Evolutionary conservation across 345 rosid genomes (phyloP).

Genomic region (Dimocarpus longan): DNA sequence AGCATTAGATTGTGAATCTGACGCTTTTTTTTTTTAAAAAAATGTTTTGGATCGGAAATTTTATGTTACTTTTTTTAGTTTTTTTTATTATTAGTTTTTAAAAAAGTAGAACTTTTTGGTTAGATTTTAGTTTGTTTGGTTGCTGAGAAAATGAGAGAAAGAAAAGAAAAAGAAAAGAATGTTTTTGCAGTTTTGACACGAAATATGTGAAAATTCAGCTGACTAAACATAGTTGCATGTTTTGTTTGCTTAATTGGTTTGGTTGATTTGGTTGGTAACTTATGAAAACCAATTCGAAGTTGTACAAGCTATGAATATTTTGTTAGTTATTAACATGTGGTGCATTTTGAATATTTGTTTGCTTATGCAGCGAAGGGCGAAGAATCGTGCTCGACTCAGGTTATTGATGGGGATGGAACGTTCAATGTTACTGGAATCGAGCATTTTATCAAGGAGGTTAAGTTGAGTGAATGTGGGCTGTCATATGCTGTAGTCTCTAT

Average conservation of each 20-base stretch:
- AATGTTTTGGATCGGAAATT: conserved; percentile 19
- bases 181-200: background rate
- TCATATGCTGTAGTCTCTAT: conserved; percentile 95
- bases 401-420: conserved; percentile 88
- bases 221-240: conserved; percentile 5
- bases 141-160: conserved; percentile 23
- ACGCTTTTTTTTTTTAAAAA: background rate
- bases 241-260: conserved; percentile 1
- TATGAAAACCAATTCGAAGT: conserved; percentile 6
- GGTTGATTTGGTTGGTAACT: background rate
- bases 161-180: background rate
- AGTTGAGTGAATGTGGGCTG: conserved; percentile 79
- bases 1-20: conserved; percentile 2
- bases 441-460: conserved; percentile 70
- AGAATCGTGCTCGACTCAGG: conserved; percentile 80
- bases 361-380: conserved; percentile 41
- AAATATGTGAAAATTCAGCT: background rate
- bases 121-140: conserved; percentile 19
- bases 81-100: background rate
- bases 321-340: background rate
- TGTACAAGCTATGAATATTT: background rate
- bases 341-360: background rate
- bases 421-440: conserved; percentile 76
- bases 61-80: conserved; percentile 1
- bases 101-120: background rate